Conservation (phyloP, 352 stramenopile species). For the Phytophthora agathidicida region DNA sequence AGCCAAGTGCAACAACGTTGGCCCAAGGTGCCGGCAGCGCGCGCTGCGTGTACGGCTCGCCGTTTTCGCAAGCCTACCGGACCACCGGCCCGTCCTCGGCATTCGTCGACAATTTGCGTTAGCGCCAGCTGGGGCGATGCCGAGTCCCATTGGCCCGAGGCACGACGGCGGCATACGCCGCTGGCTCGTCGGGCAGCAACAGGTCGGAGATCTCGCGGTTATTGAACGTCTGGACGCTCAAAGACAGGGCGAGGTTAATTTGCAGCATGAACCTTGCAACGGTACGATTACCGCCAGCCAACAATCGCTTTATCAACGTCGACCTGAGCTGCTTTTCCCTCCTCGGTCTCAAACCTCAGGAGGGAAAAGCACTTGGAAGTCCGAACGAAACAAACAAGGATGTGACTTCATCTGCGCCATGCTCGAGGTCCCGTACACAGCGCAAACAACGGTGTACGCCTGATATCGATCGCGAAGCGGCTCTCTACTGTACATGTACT, state of each 20-base stretch:
- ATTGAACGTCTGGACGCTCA: constrained; percentile 16
- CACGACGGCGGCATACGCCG: constrained; percentile 10
- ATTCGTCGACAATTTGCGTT: constrained; percentile 29
- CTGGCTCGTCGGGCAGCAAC: constrained; percentile 4
- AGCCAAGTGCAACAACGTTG: constrained; percentile 3
- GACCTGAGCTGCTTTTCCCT: no score
- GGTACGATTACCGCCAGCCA: constrained; percentile 7
- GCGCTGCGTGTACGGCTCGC: constrained; percentile 17
- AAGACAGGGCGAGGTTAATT: constrained; percentile 19
- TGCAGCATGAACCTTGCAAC: not conserved
- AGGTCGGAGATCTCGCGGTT: constrained; percentile 7
- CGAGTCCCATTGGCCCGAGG: constrained; percentile 18
- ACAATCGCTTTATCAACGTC: no score
- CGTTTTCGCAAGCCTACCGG: constrained; percentile 15
- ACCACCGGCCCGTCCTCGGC: constrained; percentile 12
- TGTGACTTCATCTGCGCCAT: not conserved
- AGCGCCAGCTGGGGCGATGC: constrained; percentile 5
- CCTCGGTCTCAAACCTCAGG: no score
- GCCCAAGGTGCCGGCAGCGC: not conserved
- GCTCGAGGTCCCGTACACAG: not conserved
- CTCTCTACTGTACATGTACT: no score
- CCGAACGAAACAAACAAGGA: constrained; percentile 2
- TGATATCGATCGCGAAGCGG: constrained; percentile 5
- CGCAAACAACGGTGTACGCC: not conserved
- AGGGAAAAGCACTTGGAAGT: constrained; percentile 15